Base-by-base conservation (phyloP, 1,139 yeast species). In the Torulaspora pretoriensis region DNA sequence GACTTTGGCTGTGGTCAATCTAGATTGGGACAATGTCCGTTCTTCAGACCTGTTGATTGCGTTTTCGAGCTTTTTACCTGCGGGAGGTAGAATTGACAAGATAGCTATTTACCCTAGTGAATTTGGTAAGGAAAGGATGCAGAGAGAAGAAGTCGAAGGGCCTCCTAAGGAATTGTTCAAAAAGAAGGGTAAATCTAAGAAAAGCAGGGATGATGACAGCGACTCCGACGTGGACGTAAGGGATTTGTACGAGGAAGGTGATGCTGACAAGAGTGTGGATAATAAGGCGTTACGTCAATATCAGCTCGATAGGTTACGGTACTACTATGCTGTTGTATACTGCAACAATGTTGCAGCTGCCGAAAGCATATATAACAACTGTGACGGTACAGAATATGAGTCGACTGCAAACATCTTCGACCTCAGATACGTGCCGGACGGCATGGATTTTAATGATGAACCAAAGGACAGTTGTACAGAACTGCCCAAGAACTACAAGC, bases 351-450 rank as follows among this genome's bases (percentile, higher is more conserved):
- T 85, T 1, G 67, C 64, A 4, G 84, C 97, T 0, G 86, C 97
- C 0, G 75, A 80, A 56, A 69, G 70, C 36, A 88, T 94, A 34
- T 94, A 90, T 62, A 81, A 80, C 36, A 84, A 79, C 59, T 86
- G 96, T 68, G 98, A 94, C 65, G 96, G 96, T 22, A 79, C 97
- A 0, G 99, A 94, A 66, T 92, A 80, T 60, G 99, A 94, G 67
- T 83, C 96, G 9, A 89, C 97, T 0, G 96, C 98, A 14, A 94
- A 94, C 63, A 78, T 87, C 46, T 90, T 94, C 64, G 98, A 94
- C 64, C 71, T 94, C 53, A 75, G 98, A 57, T 94, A 87, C 60
- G 80, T 94, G 45, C 98, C 98, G 1, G 95, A 86, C 43, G 96
- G 78, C 17, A 86, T 88, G 87, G 81, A 76, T 3, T 92, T 92